Percentiles rank a stretch among this genome's conserved stretches.
Conservation (phyloP, 495 filamentous ascomycete genomes). For the Eremomyces bilateralis region DNA sequence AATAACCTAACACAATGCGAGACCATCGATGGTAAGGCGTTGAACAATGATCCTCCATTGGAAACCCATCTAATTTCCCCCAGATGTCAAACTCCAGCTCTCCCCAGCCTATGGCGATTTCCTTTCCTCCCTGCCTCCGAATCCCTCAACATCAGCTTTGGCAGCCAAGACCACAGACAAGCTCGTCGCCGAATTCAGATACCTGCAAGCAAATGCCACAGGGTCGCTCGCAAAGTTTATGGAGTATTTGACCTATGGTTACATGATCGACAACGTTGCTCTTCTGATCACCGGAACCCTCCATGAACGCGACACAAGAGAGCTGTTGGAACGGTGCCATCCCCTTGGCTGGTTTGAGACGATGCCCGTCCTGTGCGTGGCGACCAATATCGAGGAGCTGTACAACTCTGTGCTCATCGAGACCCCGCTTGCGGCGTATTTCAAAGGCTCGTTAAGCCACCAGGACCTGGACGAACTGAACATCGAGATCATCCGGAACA, state of each 20-base stretch:
- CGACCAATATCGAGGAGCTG: conserved; percentile 92
- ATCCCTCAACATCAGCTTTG: conserved; percentile 87
- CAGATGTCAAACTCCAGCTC: conserved; percentile 95
- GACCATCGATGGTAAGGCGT: conserved; percentile 66
- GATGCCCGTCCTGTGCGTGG: conserved; percentile 91
- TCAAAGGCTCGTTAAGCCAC: conserved; percentile 84
- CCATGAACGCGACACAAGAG: conserved; percentile 90
- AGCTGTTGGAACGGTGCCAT: conserved; percentile 88
- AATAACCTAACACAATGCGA: conserved; percentile 95
- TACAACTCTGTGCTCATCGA: conserved; percentile 97
- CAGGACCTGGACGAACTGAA: conserved; percentile 97
- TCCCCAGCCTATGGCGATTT: conserved; percentile 94
- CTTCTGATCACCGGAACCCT: conserved; percentile 95
- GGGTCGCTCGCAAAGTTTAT: conserved; percentile 84
- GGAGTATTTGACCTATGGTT: conserved; percentile 92
- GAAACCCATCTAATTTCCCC: not conserved
- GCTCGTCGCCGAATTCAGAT: conserved; percentile 91
- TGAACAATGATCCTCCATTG: not conserved
- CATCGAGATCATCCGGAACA: conserved; percentile 98
- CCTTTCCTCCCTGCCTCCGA: conserved; percentile 81
- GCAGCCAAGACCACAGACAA: conserved; percentile 94
- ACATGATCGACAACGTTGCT: conserved; percentile 99
- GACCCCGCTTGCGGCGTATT: conserved; percentile 86
- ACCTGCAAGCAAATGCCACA: conserved; percentile 76
- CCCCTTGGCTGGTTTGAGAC: conserved; percentile 98